Conservation (phyloP, 441 rosid species). For the Brassica balearica region DNA sequence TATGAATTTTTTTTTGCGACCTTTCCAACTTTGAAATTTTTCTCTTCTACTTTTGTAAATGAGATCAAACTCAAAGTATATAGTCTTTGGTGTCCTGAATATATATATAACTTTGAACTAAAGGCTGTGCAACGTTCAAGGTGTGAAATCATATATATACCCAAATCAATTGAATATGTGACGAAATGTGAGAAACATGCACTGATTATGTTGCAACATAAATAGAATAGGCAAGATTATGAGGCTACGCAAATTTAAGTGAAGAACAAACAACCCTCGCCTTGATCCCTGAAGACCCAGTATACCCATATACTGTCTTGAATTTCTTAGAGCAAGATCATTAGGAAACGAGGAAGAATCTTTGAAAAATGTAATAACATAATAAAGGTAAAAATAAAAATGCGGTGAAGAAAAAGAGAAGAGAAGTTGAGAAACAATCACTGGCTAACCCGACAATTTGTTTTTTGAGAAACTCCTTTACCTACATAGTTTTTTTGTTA, state of each 20-base stretch:
- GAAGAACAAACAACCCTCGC: not conserved
- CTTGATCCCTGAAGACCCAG: not conserved
- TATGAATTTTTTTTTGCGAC: not conserved
- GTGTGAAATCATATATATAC: not conserved
- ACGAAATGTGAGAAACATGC: not conserved
- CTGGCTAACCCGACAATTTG: not conserved
- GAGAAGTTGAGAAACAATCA: not conserved
- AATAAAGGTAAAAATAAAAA: too few species aligned
- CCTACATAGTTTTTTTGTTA: not conserved
- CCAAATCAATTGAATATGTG: not conserved
- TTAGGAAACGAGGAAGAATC: not conserved
- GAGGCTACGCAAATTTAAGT: not conserved
- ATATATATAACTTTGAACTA: not conserved
- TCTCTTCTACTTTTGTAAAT: not conserved
- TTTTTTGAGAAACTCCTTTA: not conserved
- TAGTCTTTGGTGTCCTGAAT: not conserved
- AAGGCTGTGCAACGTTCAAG: not conserved
- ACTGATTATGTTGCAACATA: too few species aligned
- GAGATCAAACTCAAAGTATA: conserved; percentile 7
- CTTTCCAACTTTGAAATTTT: not conserved
- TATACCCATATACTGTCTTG: not conserved
- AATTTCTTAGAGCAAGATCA: not conserved
- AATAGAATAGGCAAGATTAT: not conserved
- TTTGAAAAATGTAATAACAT: too few species aligned
- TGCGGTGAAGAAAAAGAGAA: not conserved